Percentiles rank a stretch among this genome's conserved stretches.
Conservation (phyloP, 176 grass and related monocot genomes). For the bread wheat (Triticum aestivum) region IWGSC_CS_RefSeq_v2.1 NC_057801.1:239160-239659, state of each 20-base stretch:
- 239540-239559: constrained; percentile 78
- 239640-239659: constrained; percentile 95
- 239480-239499: constrained; percentile 58
- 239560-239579: constrained; percentile 49
- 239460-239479: constrained; percentile 63
- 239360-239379: too few species aligned
- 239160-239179: too few species aligned
- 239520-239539: constrained; percentile 75
- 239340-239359: too few species aligned
- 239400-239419: constrained; percentile 44
- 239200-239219: too few species aligned
- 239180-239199: too few species aligned
- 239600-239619: constrained; percentile 89
- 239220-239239: too few species aligned
- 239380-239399: not conserved
- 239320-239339: too few species aligned
- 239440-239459: not conserved
- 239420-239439: not conserved
- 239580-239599: constrained; percentile 74
- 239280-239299: too few species aligned
- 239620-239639: constrained; percentile 93
- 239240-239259: too few species aligned
- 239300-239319: too few species aligned
- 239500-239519: constrained; percentile 90
- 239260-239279: too few species aligned